Conservation (phyloP, 495 filamentous ascomycete species). For the Apiosordaria backusii region DNA sequence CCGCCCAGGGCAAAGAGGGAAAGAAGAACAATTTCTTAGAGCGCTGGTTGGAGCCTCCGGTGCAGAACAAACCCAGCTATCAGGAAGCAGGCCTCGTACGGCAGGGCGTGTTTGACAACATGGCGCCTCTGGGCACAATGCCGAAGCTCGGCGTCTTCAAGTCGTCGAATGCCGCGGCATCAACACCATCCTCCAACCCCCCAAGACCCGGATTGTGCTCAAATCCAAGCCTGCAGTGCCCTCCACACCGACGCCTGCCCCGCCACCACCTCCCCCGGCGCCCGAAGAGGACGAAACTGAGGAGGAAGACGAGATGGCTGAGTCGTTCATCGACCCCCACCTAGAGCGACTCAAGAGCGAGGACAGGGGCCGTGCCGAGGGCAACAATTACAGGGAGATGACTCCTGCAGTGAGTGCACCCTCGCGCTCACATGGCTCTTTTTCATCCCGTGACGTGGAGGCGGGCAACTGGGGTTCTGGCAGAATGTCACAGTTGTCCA, state of each 20-base stretch:
- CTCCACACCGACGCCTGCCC: constrained; percentile 19
- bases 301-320: constrained; percentile 30
- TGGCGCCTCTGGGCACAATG: constrained; percentile 63
- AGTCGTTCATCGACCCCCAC: constrained; percentile 8
- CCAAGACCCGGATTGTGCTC: constrained; percentile 39
- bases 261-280: constrained; percentile 20
- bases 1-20: constrained; percentile 23
- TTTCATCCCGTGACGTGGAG: constrained; percentile 24
- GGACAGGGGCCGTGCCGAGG: constrained; percentile 2
- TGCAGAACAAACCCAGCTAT: constrained; percentile 66
- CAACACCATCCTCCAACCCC: constrained; percentile 6
- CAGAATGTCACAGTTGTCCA: constrained; percentile 19
- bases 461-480: constrained; percentile 20
- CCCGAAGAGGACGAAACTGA: constrained; percentile 35
- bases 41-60: constrained; percentile 68
- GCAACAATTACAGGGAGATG: neutral
- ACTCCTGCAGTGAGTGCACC: constrained; percentile 11
- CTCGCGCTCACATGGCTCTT: constrained; percentile 21
- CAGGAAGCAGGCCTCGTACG: constrained; percentile 61
- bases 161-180: constrained; percentile 24
- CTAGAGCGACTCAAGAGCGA: constrained; percentile 12
- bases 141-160: constrained; percentile 51
- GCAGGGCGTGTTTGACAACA: constrained; percentile 63
- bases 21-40: constrained; percentile 43
- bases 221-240: constrained; percentile 29